Evolutionary conservation across 768 basidiomycete genomes (phyloP).

Genomic region (Gymnopilus dilepis): DNA sequence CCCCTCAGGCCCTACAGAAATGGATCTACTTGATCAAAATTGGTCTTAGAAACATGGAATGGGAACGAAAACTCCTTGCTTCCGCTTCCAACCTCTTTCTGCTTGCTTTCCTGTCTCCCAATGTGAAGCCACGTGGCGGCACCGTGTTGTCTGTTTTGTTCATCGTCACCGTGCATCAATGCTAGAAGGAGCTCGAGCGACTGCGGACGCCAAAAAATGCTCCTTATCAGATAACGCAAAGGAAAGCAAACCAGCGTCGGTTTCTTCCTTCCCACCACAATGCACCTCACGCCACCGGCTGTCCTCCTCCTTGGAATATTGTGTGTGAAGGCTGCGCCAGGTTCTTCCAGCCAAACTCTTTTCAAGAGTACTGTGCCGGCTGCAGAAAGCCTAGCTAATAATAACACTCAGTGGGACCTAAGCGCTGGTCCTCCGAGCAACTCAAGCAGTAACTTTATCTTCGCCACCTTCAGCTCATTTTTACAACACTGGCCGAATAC

Average conservation of each 20-base stretch:
- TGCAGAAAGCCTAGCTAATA: neutral
- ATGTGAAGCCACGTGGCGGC: neutral
- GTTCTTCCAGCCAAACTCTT: neutral
- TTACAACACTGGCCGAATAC: slow-evolving; percentile 53
- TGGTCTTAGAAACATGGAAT: no score
- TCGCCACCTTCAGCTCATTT: slow-evolving; percentile 37
- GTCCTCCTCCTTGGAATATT: neutral
- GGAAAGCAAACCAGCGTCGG: neutral
- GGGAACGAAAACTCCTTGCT: no score
- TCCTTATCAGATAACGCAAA: neutral
- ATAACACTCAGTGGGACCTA: slow-evolving; percentile 12
- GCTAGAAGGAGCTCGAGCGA: neutral
- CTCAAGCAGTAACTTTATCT: slow-evolving; percentile 35
- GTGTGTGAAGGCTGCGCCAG: neutral
- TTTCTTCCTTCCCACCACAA: neutral
- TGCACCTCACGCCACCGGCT: neutral
- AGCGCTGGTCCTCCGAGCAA: slow-evolving; percentile 14
- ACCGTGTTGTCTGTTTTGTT: neutral
- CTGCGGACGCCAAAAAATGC: neutral
- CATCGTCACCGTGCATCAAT: neutral
- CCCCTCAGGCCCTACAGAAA: no score
- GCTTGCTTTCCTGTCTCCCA: no score
- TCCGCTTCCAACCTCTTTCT: no score
- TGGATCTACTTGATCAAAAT: no score
- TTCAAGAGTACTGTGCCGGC: neutral